These are phyloP conservation scores for Buddleja alternifolia DNA, from an alignment of 257 asterid species.

Conservation along the genomic window DNA sequence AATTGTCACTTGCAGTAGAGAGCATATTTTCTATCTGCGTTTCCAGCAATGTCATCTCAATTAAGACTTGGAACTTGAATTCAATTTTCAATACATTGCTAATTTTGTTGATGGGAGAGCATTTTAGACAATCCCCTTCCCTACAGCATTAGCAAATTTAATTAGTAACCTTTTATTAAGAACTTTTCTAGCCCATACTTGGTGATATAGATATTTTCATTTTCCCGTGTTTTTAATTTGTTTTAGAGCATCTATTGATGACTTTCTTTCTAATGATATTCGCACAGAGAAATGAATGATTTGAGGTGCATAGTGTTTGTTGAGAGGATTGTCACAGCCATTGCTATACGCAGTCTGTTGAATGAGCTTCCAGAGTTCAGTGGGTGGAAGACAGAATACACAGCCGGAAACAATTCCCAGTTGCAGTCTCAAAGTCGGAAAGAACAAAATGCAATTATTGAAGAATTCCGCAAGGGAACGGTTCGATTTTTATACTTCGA, in stretches of 20 bases:
- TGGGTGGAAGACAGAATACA: conserved; percentile 76
- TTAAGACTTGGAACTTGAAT: too few species aligned
- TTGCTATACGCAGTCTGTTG: conserved; percentile 59
- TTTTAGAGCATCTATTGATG: not conserved
- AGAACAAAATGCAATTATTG: conserved; percentile 58
- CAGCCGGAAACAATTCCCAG: conserved; percentile 57
- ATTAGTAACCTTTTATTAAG: too few species aligned
- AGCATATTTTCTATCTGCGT: too few species aligned
- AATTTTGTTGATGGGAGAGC: too few species aligned
- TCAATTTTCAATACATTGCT: too few species aligned
- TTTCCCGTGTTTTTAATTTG: not conserved
- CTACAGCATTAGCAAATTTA: too few species aligned
- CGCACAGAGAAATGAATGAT: conserved; percentile 59
- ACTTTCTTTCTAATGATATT: not conserved
- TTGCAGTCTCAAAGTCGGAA: conserved; percentile 67
- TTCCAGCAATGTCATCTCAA: too few species aligned
- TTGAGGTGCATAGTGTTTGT: conserved; percentile 89
- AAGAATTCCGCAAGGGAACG: conserved; percentile 63
- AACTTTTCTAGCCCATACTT: not conserved
- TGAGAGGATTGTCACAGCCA: conserved; percentile 75
- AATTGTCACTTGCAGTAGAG: too few species aligned
- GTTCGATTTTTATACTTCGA: conserved; percentile 33
- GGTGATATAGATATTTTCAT: too few species aligned
- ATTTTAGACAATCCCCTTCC: too few species aligned
- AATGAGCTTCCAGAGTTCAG: conserved; percentile 58